These are phyloP conservation scores for Pleoardoris graminearum DNA, from an alignment of 2,329 filamentous ascomycete genomes.

Conservation along the genomic window DNA sequence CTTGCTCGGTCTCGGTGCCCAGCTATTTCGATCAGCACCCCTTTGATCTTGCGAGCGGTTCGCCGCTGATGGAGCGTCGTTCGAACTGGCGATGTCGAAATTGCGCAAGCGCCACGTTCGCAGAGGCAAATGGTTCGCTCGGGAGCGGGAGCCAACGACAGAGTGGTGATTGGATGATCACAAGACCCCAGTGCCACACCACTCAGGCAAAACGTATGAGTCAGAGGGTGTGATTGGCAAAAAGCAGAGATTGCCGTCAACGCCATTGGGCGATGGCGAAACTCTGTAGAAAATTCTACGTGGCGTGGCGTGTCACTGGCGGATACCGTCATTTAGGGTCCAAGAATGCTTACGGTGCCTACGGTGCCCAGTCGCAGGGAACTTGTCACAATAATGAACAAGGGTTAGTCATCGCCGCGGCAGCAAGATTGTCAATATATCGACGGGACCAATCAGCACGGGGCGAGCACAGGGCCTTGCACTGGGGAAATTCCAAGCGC, in stretches of 20 bases:
- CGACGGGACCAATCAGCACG: slow-evolving; percentile 27
- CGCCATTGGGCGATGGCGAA: slow-evolving; percentile 35
- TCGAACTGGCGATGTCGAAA: slow-evolving; percentile 9
- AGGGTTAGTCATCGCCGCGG: slow-evolving; percentile 29
- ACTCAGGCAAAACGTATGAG: slow-evolving; percentile 8
- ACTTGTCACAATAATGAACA: neutral
- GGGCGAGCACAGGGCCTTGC: neutral
- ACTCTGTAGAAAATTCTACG: slow-evolving; percentile 38
- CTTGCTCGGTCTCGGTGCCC: slow-evolving; percentile 27
- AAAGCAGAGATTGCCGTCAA: slow-evolving; percentile 35
- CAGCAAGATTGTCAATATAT: slow-evolving; percentile 27
- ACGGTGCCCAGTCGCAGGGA: neutral
- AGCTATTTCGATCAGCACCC: slow-evolving; percentile 19
- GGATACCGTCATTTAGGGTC: slow-evolving; percentile 15
- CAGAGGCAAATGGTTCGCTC: neutral
- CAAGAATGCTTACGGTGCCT: slow-evolving; percentile 16
- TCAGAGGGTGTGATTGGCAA: slow-evolving; percentile 36
- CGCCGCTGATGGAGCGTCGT: slow-evolving; percentile 4
- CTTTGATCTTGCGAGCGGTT: slow-evolving; percentile 14
- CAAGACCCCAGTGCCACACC: slow-evolving; percentile 4
- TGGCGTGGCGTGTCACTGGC: slow-evolving; percentile 34
- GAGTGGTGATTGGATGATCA: slow-evolving; percentile 8
- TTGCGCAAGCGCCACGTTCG: slow-evolving; percentile 35
- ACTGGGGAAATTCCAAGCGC: slow-evolving; percentile 1
- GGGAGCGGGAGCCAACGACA: slow-evolving; percentile 6